Base-by-base conservation (phyloP, 1,139 yeast genomes). In the Lodderomyces elongisporus region DNA sequence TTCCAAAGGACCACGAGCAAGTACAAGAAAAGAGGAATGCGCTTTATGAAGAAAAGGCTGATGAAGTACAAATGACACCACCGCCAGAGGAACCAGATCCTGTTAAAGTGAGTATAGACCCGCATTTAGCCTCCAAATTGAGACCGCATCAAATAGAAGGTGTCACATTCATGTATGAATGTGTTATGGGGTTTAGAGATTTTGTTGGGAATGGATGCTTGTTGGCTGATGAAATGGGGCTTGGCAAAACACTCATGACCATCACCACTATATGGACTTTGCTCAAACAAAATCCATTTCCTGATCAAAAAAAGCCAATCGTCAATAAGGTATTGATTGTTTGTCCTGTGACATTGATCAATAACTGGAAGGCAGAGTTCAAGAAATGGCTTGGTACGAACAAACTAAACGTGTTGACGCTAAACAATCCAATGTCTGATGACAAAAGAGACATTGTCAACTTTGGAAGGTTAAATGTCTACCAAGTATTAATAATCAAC, bases 161-260 rank as follows among this genome's bases (percentile, higher is more conserved):
- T 1, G 84, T 89, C 0, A 56, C 58, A 33, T 91, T 91, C 49
- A 61, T 91, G 47, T 85, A 87, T 48, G 84, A 84, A 37, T 85
- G 95, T 46, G 70, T 88, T 2, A 75, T 83, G 79, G 94, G 95
- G 0, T 58, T 69, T 39, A 57, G 69, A 24, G 61, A 68, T 17
- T 56, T 58, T 20, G 53, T 60, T n/a, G 85, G 81, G 2, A 52
- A 62, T 31, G 97, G 98, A 0, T 91, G 93, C 2, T 60, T 91
- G 5, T 57, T 91, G 32, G 98, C 98, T 0, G 98, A 91, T 55
- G 97, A 91, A 51, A 91, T 91, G 98, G 98, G 98, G 0, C 64
- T 91, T 17, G 99, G 99, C 0, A 91, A 91, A 51, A 89, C 97
- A 0, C 58, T 91, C 24, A 88, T 82, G 75, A 78, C 96, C 0